Percentiles rank a stretch among this genome's conserved stretches.
These are phyloP conservation scores for Chlamydomonas incerta DNA, from an alignment of 139 green algal genomes.

Conservation along the genomic window DNA sequence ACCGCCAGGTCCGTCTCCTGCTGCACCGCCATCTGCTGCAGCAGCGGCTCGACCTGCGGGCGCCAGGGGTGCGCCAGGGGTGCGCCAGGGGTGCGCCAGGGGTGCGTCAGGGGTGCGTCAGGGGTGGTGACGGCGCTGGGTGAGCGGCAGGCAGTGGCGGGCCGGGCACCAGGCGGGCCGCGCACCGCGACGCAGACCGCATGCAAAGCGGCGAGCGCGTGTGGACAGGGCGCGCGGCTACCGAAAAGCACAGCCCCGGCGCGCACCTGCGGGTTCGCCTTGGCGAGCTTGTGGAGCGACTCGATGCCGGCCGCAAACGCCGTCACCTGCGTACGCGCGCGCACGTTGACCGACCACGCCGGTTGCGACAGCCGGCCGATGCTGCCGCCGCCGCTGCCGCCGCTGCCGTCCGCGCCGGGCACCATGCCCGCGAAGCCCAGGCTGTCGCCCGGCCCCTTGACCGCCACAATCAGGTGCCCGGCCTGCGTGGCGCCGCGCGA, in stretches of 20 bases:
- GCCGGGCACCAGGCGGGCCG: no score
- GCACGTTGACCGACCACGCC: constrained; percentile 47
- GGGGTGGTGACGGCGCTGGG: no score
- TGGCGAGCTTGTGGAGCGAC: constrained; percentile 38
- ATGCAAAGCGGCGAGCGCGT: no score
- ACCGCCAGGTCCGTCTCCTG: constrained; percentile 62
- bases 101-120: no score
- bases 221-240: no score
- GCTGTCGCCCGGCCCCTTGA: constrained; percentile 60
- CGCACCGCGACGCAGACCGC: no score
- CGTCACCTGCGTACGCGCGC: constrained; percentile 41
- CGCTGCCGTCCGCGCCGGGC: not conserved
- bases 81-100: no score
- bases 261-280: constrained; percentile 17
- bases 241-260: no score
- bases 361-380: not conserved
- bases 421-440: constrained; percentile 44
- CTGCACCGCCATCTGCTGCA: constrained; percentile 56
- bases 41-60: constrained; percentile 45
- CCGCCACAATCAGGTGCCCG: constrained; percentile 41
- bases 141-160: no score
- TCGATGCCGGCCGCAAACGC: constrained; percentile 39
- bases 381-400: not conserved
- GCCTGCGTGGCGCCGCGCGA: not conserved
- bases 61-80: not conserved